Evolutionary conservation across 1,284 basidiomycete species (phyloP).

Genomic region (Sanghuangporus sanghuang): DNA sequence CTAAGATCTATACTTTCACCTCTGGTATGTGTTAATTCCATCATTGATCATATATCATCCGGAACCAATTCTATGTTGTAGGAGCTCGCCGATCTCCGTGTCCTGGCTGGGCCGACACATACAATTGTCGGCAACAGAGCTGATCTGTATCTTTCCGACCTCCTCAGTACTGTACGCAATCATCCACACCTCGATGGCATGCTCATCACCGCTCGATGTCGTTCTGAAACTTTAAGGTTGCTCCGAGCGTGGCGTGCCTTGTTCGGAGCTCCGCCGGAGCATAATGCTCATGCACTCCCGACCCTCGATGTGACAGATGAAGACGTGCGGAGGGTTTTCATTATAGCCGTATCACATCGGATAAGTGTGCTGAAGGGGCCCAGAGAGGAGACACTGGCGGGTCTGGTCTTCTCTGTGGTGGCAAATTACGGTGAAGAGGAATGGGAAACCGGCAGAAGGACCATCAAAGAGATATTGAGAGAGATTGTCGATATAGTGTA

Average conservation of each 20-base stretch:
- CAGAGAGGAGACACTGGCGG: conserved; percentile 59
- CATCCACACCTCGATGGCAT: conserved; percentile 65
- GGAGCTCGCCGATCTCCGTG: conserved; percentile 15
- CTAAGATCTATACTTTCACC: conserved; percentile 7
- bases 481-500: conserved; percentile 19
- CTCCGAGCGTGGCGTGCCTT: conserved; percentile 60
- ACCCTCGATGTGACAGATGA: conserved; percentile 61
- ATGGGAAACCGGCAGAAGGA: conserved; percentile 13
- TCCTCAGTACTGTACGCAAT: conserved; percentile 68
- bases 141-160: conserved; percentile 60
- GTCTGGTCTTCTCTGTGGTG: conserved; percentile 42
- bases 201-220: conserved; percentile 54
- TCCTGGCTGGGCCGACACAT: conserved; percentile 26
- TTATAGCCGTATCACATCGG: conserved; percentile 65
- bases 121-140: conserved; percentile 44
- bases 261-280: conserved; percentile 22
- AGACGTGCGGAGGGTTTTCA: conserved; percentile 64
- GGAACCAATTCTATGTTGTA: not conserved
- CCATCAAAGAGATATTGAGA: conserved; percentile 17
- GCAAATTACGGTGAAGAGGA: conserved; percentile 6
- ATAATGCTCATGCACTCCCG: conserved; percentile 23
- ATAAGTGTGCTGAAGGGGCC: conserved; percentile 61
- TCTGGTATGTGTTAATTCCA: conserved; percentile 5
- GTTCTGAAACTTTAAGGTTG: conserved; percentile 55
- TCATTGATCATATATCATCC: not conserved